phyloP scores from a whole-genome alignment of 208 protist genomes.

The Lotmaria passim region DNA sequence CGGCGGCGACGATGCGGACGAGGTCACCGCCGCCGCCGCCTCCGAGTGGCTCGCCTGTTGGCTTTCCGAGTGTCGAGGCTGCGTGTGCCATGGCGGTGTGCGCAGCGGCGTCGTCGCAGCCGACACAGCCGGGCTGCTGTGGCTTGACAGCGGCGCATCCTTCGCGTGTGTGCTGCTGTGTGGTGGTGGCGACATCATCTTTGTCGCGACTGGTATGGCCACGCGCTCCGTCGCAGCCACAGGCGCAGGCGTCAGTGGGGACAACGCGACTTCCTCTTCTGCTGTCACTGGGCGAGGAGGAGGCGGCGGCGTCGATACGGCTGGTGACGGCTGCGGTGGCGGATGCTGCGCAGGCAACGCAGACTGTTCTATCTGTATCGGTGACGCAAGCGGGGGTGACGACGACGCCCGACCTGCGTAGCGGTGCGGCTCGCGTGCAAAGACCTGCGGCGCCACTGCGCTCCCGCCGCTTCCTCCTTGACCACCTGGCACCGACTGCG shows the following conservation, averaged over 20 bases:
- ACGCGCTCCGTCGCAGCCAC: not conserved
- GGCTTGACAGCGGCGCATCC: not conserved
- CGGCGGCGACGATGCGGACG: conserved; percentile 4
- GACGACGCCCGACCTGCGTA: not conserved
- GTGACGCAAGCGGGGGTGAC: not conserved
- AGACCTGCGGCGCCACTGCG: not conserved
- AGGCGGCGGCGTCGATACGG: too few species aligned
- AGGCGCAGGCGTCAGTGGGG: conserved; percentile 18
- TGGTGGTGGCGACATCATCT: not conserved
- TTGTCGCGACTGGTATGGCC: not conserved
- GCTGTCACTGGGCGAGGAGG: not conserved
- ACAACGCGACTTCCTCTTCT: conserved; percentile 16
- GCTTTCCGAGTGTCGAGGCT: too few species aligned
- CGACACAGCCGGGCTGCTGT: not conserved
- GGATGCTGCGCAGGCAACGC: too few species aligned
- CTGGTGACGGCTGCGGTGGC: too few species aligned
- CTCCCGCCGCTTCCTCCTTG: too few species aligned
- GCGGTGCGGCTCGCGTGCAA: not conserved
- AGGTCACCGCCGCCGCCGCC: not conserved
- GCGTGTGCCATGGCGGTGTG: not conserved
- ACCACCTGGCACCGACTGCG: too few species aligned
- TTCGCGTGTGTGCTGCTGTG: too few species aligned
- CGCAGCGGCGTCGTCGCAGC: conserved; percentile 6
- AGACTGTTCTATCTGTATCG: not conserved
- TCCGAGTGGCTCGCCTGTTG: too few species aligned